phyloP scores from a whole-genome alignment of 495 filamentous ascomycete species.

The Penicillium goetzii region DNA sequence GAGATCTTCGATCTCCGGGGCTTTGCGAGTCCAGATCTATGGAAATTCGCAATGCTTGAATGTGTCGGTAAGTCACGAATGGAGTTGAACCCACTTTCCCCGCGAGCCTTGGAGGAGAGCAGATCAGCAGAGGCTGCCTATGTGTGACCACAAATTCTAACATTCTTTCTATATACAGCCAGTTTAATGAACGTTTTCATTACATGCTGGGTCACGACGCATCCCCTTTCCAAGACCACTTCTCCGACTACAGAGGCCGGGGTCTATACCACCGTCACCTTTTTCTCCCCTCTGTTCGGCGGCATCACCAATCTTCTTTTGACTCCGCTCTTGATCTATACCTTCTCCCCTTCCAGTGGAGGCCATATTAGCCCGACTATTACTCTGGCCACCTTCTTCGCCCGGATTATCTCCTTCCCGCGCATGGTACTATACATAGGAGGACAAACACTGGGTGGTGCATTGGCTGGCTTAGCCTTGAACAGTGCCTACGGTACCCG shows the following conservation, averaged over 20 bases:
- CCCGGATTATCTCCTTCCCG: slow-evolving; percentile 52
- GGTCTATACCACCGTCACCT: slow-evolving; percentile 29
- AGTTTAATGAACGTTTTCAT: slow-evolving; percentile 37
- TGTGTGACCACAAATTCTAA: neutral
- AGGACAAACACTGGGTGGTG: slow-evolving; percentile 48
- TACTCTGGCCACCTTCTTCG: slow-evolving; percentile 54
- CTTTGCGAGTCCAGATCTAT: slow-evolving; percentile 45
- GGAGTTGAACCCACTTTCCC: neutral
- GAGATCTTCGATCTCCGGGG: slow-evolving; percentile 43
- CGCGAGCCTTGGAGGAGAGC: neutral
- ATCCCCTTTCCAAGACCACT: slow-evolving; percentile 20
- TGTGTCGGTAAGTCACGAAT: slow-evolving; percentile 31
- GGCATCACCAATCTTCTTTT: slow-evolving; percentile 52
- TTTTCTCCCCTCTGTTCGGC: slow-evolving; percentile 37
- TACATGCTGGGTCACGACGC: slow-evolving; percentile 31
- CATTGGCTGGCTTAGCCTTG: slow-evolving; percentile 48
- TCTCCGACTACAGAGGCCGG: neutral
- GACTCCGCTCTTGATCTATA: slow-evolving; percentile 55
- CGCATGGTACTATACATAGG: slow-evolving; percentile 50
- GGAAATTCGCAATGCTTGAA: slow-evolving; percentile 51
- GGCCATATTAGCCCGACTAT: slow-evolving; percentile 58
- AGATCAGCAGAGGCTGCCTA: neutral
- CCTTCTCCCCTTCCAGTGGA: slow-evolving; percentile 52
- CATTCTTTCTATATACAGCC: slow-evolving; percentile 17
- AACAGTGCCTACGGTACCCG: slow-evolving; percentile 31